Evolutionary conservation across 495 filamentous ascomycete genomes (phyloP).

Genomic region (Recurvomyces mirabilis): DNA sequence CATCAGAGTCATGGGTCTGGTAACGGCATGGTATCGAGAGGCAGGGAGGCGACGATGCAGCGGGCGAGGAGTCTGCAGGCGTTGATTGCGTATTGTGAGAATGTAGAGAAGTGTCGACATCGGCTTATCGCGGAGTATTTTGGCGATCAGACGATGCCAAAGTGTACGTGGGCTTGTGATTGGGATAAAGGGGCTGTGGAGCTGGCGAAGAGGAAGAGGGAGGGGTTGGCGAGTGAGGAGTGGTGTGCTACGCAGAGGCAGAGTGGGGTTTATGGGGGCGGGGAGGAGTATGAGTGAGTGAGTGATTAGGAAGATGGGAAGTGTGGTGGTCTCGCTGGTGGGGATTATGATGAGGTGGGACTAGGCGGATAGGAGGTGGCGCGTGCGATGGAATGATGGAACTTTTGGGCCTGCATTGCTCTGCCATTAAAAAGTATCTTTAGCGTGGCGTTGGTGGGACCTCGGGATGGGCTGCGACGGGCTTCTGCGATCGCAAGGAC

Average conservation of each 20-base stretch:
- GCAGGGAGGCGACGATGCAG: conserved; percentile 5
- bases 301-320: no score
- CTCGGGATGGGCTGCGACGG: no score
- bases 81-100: conserved; percentile 73
- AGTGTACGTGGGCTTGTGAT: conserved; percentile 82
- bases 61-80: conserved; percentile 30
- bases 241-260: conserved; percentile 63
- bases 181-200: conserved; percentile 63
- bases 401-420: no score
- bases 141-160: conserved; percentile 47
- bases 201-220: conserved; percentile 52
- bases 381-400: no score
- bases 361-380: no score
- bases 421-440: no score
- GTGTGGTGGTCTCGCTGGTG: no score
- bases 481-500: no score
- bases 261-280: conserved; percentile 34
- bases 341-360: no score
- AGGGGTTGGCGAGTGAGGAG: conserved; percentile 56
- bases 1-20: no score
- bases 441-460: no score
- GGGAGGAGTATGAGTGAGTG: conserved; percentile 12
- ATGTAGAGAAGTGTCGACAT: conserved; percentile 61
- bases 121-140: conserved; percentile 69
- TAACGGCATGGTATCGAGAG: neutral